Evolutionary conservation across 164 flowering plant species (phyloP).

Genomic region (Nelumbo lutea): DNA sequence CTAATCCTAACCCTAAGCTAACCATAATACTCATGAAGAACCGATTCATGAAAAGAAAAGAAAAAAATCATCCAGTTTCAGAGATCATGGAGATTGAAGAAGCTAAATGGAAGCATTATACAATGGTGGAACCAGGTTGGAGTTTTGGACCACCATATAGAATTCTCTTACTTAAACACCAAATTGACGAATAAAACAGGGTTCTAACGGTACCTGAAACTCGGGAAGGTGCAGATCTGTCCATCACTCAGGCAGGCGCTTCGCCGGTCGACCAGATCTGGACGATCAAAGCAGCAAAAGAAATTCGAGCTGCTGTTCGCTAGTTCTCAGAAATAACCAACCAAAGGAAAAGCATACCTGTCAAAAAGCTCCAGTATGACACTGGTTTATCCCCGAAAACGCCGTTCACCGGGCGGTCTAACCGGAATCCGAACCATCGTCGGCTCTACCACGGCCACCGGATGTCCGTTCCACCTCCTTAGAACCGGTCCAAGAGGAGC

Average conservation of each 20-base stretch:
- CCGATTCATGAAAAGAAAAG: no score
- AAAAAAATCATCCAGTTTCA: no score
- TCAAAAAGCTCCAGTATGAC: background rate
- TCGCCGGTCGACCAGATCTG: conserved; percentile 9
- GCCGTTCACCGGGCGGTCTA: conserved; percentile 10
- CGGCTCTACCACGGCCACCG: conserved; percentile 6
- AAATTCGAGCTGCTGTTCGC: background rate
- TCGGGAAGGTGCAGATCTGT: conserved; percentile 50
- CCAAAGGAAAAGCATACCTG: background rate
- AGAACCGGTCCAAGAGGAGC: conserved; percentile 7
- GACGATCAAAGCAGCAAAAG: background rate
- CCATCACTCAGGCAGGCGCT: conserved; percentile 78
- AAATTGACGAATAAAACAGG: background rate
- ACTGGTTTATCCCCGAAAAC: conserved; percentile 7
- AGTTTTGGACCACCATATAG: background rate
- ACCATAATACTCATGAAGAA: background rate
- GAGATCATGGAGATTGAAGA: background rate
- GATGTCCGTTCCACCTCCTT: conserved; percentile 6
- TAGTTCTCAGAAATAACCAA: background rate
- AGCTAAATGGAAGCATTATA: background rate
- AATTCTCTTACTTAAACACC: background rate
- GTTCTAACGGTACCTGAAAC: conserved; percentile 39
- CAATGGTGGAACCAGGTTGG: background rate
- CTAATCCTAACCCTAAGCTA: background rate
- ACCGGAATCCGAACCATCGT: conserved; percentile 14